These are phyloP conservation scores for Alternaria dauci DNA, from an alignment of 2,329 filamentous ascomycete genomes.

Conservation along the genomic window DNA sequence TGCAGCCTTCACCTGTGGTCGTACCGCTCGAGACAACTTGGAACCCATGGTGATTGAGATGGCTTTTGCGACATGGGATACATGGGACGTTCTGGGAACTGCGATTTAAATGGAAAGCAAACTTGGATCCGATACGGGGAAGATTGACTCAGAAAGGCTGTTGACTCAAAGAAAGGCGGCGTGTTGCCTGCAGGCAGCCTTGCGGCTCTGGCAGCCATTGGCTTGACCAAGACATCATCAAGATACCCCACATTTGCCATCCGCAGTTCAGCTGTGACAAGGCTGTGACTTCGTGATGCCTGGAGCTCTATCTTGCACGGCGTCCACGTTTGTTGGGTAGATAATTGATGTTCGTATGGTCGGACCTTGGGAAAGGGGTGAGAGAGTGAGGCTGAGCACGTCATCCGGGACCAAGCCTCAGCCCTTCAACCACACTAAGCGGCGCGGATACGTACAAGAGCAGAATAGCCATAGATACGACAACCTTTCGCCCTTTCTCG, in stretches of 20 bases:
- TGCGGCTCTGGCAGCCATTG: conserved; percentile 27
- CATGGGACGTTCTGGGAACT: neutral
- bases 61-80: neutral
- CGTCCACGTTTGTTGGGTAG: neutral
- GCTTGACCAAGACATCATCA: conserved; percentile 7
- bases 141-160: conserved; percentile 31
- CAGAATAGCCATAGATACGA: neutral
- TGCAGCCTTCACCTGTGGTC: conserved; percentile 27
- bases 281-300: neutral
- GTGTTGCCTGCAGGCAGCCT: conserved; percentile 43
- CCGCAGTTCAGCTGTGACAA: neutral
- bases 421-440: neutral
- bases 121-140: neutral
- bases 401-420: neutral
- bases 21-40: conserved; percentile 34
- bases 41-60: conserved; percentile 36
- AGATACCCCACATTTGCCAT: conserved; percentile 10
- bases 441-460: neutral
- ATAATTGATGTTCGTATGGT: neutral
- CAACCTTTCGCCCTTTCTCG: neutral
- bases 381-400: conserved; percentile 1
- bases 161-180: conserved; percentile 37
- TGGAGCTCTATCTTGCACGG: neutral
- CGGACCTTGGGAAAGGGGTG: too few relatives aligned
- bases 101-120: conserved; percentile 5